These are phyloP conservation scores for Elongisporangium anandrum DNA, from an alignment of 352 stramenopile species.

Conservation along the genomic window DNA sequence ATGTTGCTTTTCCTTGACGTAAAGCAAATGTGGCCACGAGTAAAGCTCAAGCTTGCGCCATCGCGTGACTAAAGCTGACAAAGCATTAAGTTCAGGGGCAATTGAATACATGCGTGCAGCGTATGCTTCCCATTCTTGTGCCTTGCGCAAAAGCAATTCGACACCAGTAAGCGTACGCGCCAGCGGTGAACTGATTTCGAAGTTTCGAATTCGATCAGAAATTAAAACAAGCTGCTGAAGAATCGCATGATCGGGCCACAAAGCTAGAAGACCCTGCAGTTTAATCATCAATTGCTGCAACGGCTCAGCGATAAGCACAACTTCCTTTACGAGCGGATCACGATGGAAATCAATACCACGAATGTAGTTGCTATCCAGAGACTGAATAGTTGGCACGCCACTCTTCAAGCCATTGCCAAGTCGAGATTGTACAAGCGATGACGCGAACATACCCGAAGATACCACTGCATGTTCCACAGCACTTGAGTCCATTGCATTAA, in stretches of 20 bases:
- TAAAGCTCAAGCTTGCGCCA: slow-evolving; percentile 99
- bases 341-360: slow-evolving; percentile 91
- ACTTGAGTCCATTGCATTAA: slow-evolving; percentile 47
- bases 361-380: slow-evolving; percentile 74
- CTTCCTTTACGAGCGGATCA: slow-evolving; percentile 92
- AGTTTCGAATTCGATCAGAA: slow-evolving; percentile 82
- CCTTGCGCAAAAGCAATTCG: slow-evolving; percentile 94
- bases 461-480: slow-evolving; percentile 46
- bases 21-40: slow-evolving; percentile 95
- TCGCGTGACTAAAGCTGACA: slow-evolving; percentile 93
- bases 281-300: slow-evolving; percentile 89
- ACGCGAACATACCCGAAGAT: slow-evolving; percentile 51
- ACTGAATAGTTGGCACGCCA: slow-evolving; percentile 44
- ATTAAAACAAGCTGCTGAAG: slow-evolving; percentile 94
- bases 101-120: slow-evolving; percentile 91
- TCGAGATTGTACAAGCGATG: slow-evolving; percentile 65
- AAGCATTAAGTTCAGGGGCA: slow-evolving; percentile 81
- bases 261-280: slow-evolving; percentile 86
- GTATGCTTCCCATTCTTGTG: slow-evolving; percentile 99
- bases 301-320: slow-evolving; percentile 82
- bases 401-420: slow-evolving; percentile 34
- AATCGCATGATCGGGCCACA: slow-evolving; percentile 97
- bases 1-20: slow-evolving; percentile 84
- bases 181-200: slow-evolving; percentile 80
- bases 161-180: slow-evolving; percentile 93